Conservation (phyloP, 192 early-diverging fungal genomes). For the Coemansia sp. region DNA sequence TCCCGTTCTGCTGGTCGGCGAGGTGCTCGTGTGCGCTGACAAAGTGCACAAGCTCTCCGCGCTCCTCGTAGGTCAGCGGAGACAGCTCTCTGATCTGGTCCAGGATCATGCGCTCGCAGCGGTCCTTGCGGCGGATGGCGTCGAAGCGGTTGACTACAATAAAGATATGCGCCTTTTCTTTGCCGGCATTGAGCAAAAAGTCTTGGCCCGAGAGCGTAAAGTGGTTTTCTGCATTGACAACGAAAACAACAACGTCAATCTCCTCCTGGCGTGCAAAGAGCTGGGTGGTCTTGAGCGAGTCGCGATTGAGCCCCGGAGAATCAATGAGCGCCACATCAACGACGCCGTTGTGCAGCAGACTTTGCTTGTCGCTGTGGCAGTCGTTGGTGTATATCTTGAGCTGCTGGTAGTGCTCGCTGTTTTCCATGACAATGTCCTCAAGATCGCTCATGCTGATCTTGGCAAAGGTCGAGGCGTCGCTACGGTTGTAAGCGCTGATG, state of each 20-base stretch:
- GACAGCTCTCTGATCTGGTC: conserved; percentile 96
- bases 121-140: conserved; percentile 89
- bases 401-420: conserved; percentile 76
- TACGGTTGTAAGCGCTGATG: conserved; percentile 65
- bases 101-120: conserved; percentile 91
- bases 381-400: conserved; percentile 87
- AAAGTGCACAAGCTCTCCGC: conserved; percentile 94
- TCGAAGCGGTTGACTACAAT: conserved; percentile 99
- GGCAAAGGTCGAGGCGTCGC: conserved; percentile 70
- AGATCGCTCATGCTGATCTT: conserved; percentile 71
- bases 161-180: conserved; percentile 98
- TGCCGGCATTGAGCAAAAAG: conserved; percentile 94
- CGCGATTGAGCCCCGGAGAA: conserved; percentile 97
- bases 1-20: conserved; percentile 33
- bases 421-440: conserved; percentile 80
- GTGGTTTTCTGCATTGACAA: conserved; percentile 99
- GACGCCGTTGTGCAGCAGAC: conserved; percentile 91
- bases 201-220: conserved; percentile 97
- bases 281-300: conserved; percentile 95
- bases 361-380: conserved; percentile 55
- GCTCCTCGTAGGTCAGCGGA: conserved; percentile 85
- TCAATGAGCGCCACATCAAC: conserved; percentile 97
- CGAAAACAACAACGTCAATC: conserved; percentile 99
- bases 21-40: conserved; percentile 69
- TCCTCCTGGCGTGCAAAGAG: conserved; percentile 97